Base-by-base conservation (phyloP, 768 basidiomycete genomes). In the Leccinum obscurum region DNA sequence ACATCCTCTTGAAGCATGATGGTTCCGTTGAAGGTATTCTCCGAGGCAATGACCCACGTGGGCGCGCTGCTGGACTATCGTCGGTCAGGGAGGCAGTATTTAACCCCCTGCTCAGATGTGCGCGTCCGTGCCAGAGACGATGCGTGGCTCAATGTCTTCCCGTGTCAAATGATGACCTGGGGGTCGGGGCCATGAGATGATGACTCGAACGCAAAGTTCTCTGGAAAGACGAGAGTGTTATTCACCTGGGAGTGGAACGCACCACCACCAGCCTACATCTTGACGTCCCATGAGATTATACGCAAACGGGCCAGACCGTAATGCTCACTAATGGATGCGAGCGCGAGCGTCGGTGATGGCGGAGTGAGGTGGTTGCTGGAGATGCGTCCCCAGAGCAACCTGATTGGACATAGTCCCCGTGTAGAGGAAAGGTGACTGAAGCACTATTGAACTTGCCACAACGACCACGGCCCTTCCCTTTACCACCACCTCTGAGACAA, bases 11-110 rank as follows among this genome's bases (percentile, higher is more conserved):
- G 95, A 3, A 96, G 95, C 60, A 95, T 85, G 63, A 99, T 89
- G 48, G 88, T 92, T 28, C 96, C 96, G 56, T 92, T 88, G 37
- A 99, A 81, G 1, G 96, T 97, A 72, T 99, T 99, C 76, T 99
- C 96, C 3, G 26, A 28, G 26, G 26, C 26, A 28, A 28, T 28
- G 26, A 28, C 26, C 26, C 26, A 28, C 26, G 26, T 28, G 26
- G 26, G 26, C 26, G 26, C 26, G 26, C 26, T 28, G 26, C 26
- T 28, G 26, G 26, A 28, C 26, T 28, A 28, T 28, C 26, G 26
- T 28, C 26, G 26, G 26, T 28, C 26, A 28, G 26, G 26, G 98
- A 77, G 6, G 87, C 85, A 62, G 32, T 11, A 57, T 58, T 56
- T 62, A 20, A 4, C 32, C 32, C 32, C 32, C 32, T 34, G 14